Evolutionary conservation across 805 yeast species (phyloP), one percentile per base, ranked within the genome.

Genomic region (Starmerella lactis-condensi): DNA sequence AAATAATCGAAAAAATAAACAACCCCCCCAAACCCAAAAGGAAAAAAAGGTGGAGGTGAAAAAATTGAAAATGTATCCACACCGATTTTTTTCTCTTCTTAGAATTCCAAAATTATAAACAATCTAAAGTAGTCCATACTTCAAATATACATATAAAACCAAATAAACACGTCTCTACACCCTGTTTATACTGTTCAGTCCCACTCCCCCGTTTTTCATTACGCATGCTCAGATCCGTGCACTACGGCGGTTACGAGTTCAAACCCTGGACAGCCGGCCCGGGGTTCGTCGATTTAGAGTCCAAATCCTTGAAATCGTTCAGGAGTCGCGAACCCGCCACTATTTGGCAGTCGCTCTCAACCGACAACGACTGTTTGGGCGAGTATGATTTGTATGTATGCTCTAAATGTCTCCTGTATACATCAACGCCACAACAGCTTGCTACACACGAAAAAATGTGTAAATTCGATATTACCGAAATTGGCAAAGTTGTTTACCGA

Each of bases 201-300:
- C n/a, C n/a, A n/a, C n/a, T n/a, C n/a, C n/a, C n/a, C n/a, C n/a
- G n/a, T n/a, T n/a, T n/a, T n/a, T n/a, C n/a, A 12, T 6, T 23
- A 10, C 17, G 77, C 10, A 83, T 83, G 56, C 71, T 83, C 26
- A 53, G 50, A 6, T 51, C 64, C 17, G 77, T 85, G 6, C 64
- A 61, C 21, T 67, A 78, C 38, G 95, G 94, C 0, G 60, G 64
- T 14, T 64, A 60, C 41, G 65, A 64, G 36, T 69, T 83, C 38
- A 64, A 69, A 33, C 74, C 95, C 2, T 81, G 95, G 94, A 82
- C 75, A 49, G 89, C 91, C 0, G 75, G 76, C 44, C 67, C 78
- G 3, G 91, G 81, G 1, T 75, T 79, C 48, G 78, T 82, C 40
- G 54, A 52, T 32, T 60, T 60, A 28, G 53, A 34, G 14, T 36